phyloP scores from a whole-genome alignment of 106 monocot species.

The Allium sativum region DNA sequence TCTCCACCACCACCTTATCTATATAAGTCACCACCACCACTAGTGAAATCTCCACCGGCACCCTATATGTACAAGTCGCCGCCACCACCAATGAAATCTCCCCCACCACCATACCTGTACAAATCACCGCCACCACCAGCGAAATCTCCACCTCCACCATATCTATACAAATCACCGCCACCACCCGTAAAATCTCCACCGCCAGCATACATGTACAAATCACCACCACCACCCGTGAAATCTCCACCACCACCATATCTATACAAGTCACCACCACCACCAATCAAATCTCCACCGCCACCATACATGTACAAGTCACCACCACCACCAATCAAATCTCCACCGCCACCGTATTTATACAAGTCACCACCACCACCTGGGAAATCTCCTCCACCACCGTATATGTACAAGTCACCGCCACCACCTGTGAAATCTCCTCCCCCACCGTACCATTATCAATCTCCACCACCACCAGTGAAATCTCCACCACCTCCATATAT shows the following conservation, averaged over 20 bases:
- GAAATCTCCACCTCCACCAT: constrained; percentile 3
- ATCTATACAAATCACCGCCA: constrained; percentile 15
- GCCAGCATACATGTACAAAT: constrained; percentile 12
- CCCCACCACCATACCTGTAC: constrained; percentile 13
- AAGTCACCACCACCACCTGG: constrained; percentile 23
- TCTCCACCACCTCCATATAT: constrained; percentile 12
- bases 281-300: constrained; percentile 4
- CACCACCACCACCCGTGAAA: constrained; percentile 8
- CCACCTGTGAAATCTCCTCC: constrained; percentile 6
- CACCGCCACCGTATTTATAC: constrained; percentile 22
- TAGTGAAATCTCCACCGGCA: background rate
- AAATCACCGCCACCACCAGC: constrained; percentile 19
- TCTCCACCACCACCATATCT: constrained; percentile 9
- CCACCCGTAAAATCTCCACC: constrained; percentile 18
- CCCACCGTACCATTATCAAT: constrained; percentile 13
- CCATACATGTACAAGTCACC: constrained; percentile 18
- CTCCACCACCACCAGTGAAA: constrained; percentile 22
- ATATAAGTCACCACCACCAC: constrained; percentile 9
- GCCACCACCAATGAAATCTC: background rate
- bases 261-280: constrained; percentile 14
- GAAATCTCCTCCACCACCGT: background rate
- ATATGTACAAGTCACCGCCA: constrained; percentile 8
- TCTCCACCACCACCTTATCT: constrained; percentile 4
- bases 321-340: constrained; percentile 18
- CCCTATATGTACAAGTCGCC: constrained; percentile 2